These are phyloP conservation scores for Eremomyces bilateralis DNA, from an alignment of 495 filamentous ascomycete species.

Conservation along the genomic window DNA sequence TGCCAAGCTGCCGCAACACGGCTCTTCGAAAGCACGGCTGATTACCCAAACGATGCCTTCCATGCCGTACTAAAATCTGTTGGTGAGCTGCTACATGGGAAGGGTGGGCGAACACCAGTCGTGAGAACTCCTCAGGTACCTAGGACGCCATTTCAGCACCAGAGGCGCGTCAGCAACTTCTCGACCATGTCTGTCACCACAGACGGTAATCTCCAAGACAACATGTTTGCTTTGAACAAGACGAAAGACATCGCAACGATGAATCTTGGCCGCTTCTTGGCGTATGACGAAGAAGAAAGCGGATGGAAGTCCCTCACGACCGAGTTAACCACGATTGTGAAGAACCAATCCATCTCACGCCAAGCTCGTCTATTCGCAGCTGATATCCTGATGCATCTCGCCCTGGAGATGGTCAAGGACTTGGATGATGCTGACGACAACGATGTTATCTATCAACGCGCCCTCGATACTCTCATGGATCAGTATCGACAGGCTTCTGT, in stretches of 20 bases:
- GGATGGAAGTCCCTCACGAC: slow-evolving; percentile 57
- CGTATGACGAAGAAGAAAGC: slow-evolving; percentile 34
- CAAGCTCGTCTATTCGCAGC: slow-evolving; percentile 50
- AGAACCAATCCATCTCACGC: slow-evolving; percentile 28
- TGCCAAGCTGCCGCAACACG: slow-evolving; percentile 75
- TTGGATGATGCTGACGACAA: no score
- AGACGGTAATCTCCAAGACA: slow-evolving; percentile 31
- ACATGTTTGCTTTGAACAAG: slow-evolving; percentile 65
- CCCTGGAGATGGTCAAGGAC: slow-evolving; percentile 38
- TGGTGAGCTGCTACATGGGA: slow-evolving; percentile 27
- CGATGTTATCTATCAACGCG: no score
- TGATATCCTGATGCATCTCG: slow-evolving; percentile 48
- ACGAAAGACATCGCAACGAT: slow-evolving; percentile 53
- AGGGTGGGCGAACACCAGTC: slow-evolving; percentile 4
- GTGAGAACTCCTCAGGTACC: no score
- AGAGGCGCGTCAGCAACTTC: slow-evolving; percentile 26
- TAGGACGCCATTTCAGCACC: slow-evolving; percentile 22
- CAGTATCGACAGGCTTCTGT: no score
- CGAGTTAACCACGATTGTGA: slow-evolving; percentile 44
- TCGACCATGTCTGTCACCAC: slow-evolving; percentile 23
- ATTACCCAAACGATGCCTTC: slow-evolving; percentile 68
- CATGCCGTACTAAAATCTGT: slow-evolving; percentile 54
- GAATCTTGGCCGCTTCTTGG: slow-evolving; percentile 56
- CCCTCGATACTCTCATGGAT: no score
- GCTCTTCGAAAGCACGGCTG: slow-evolving; percentile 71